Evolutionary conservation across 768 basidiomycete species (phyloP).

Genomic region (Multifurca ochricompacta): DNA sequence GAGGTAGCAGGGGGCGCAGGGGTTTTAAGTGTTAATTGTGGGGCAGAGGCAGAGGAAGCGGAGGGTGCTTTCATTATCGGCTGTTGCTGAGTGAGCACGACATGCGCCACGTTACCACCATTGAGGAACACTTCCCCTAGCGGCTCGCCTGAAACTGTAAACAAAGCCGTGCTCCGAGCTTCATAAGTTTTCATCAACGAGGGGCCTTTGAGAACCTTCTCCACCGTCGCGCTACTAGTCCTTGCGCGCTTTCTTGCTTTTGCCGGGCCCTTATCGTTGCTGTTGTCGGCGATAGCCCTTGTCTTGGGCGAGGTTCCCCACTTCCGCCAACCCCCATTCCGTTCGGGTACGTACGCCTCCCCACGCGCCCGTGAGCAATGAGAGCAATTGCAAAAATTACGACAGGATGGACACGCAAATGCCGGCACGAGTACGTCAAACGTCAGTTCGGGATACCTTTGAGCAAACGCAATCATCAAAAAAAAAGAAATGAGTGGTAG

Average conservation of each 20-base stretch:
- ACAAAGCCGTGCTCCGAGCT: neutral
- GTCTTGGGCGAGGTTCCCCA: neutral
- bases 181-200: neutral
- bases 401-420: constrained; percentile 41
- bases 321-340: constrained; percentile 20
- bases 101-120: neutral
- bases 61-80: neutral
- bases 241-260: neutral
- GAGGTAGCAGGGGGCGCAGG: neutral
- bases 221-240: neutral
- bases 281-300: neutral
- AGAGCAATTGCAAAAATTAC: constrained; percentile 42
- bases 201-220: neutral
- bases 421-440: constrained; percentile 27
- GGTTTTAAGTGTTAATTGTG: neutral
- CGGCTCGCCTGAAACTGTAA: neutral
- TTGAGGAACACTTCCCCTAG: neutral
- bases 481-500: neutral
- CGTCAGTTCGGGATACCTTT: constrained; percentile 34
- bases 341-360: constrained; percentile 36
- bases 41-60: neutral
- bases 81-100: neutral
- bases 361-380: constrained; percentile 37
- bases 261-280: neutral
- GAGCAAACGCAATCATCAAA: neutral